Evolutionary conservation across 257 asterid genomes (phyloP).

Genomic region (Forsythia viridissima): DNA sequence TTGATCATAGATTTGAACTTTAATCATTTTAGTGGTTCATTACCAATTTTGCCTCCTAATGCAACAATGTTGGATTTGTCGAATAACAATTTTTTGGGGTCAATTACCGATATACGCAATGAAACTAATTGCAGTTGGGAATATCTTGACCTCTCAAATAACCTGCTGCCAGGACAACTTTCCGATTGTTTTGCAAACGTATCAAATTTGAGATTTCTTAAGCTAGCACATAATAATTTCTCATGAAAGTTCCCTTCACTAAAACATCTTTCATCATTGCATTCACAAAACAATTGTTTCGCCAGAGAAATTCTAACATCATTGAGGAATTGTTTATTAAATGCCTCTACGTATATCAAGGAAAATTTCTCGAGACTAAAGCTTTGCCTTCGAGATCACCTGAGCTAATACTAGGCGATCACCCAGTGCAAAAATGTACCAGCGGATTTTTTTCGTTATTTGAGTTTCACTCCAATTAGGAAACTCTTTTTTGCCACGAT

Average conservation of each 20-base stretch:
- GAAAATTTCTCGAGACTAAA: too few species aligned
- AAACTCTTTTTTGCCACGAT: too few species aligned
- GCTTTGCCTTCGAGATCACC: too few species aligned
- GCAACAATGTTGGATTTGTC: conserved; percentile 9
- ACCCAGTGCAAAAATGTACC: too few species aligned
- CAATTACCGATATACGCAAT: conserved; percentile 15
- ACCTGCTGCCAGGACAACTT: conserved; percentile 28
- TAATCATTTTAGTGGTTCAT: conserved; percentile 28
- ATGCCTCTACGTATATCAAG: too few species aligned
- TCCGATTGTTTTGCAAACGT: conserved; percentile 19
- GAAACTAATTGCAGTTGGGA: background rate
- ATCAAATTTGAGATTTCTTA: background rate
- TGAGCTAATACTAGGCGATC: too few species aligned
- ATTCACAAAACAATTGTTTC: conserved; percentile 25
- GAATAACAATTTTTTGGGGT: conserved; percentile 26
- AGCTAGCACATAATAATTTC: conserved; percentile 29
- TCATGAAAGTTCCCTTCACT: conserved; percentile 18
- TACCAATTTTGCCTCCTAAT: conserved; percentile 15
- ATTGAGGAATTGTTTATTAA: background rate
- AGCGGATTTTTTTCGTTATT: too few species aligned
- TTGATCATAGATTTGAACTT: conserved; percentile 18
- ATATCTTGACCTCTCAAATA: conserved; percentile 30
- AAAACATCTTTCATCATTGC: background rate
- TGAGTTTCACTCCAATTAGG: too few species aligned
- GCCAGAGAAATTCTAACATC: conserved; percentile 24